Evolutionary conservation across 140 eudicot species (phyloP).

Genomic region (Stevia rebaudiana): DNA sequence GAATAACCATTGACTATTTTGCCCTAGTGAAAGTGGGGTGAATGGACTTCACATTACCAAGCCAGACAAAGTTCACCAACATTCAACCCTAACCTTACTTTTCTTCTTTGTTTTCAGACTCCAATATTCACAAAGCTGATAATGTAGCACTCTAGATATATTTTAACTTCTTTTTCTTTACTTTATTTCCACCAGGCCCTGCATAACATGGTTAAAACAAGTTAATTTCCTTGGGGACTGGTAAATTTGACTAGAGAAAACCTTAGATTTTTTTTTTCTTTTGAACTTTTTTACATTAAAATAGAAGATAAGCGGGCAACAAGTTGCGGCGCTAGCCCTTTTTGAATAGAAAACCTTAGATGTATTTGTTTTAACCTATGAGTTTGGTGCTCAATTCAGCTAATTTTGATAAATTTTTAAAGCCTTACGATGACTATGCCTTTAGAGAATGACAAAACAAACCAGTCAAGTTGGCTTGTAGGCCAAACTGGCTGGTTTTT

Average conservation of each 20-base stretch:
- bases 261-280: too few species aligned
- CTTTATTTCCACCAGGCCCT: conserved; percentile 23
- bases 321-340: too few species aligned
- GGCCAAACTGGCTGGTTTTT: too few species aligned
- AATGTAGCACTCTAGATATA: background rate
- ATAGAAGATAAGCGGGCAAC: too few species aligned
- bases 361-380: too few species aligned
- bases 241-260: background rate
- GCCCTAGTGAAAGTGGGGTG: conserved; percentile 16
- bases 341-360: too few species aligned
- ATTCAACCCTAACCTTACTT: conserved; percentile 21
- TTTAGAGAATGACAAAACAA: too few species aligned
- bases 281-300: too few species aligned
- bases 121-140: conserved; percentile 22
- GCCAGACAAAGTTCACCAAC: conserved; percentile 35
- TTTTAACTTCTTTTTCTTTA: conserved; percentile 12
- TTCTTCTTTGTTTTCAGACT: conserved; percentile 23
- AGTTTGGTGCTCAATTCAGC: too few species aligned
- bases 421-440: too few species aligned
- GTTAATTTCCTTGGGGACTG: background rate
- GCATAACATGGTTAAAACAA: conserved; percentile 21
- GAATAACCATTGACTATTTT: background rate
- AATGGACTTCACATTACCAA: conserved; percentile 39
- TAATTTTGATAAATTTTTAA: too few species aligned
- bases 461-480: too few species aligned